These are phyloP conservation scores for Chrysopogon serrulatus DNA, from an alignment of 176 grass and related monocot species.

Conservation along the genomic window DNA sequence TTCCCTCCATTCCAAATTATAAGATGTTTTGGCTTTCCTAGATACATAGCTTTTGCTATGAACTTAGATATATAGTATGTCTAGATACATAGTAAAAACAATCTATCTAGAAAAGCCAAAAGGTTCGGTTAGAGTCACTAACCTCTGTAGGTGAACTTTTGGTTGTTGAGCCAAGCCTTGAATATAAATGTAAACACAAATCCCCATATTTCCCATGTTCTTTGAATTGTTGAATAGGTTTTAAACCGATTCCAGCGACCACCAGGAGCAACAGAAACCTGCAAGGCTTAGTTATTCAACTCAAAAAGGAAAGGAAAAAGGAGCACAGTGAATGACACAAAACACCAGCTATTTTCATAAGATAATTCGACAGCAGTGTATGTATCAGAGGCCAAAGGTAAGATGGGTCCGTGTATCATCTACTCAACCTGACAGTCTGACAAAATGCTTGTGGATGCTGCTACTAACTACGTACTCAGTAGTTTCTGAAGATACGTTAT, in stretches of 20 bases:
- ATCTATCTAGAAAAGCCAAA: no score
- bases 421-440: conserved; percentile 11
- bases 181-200: conserved; percentile 88
- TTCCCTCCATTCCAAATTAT: no score
- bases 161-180: conserved; percentile 82
- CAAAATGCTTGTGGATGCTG: not conserved
- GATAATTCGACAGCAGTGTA: conserved; percentile 11
- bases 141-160: conserved; percentile 98
- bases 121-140: not conserved
- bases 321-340: not conserved
- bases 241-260: conserved; percentile 96
- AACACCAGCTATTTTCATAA: not conserved
- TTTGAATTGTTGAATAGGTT: conserved; percentile 99
- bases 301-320: not conserved
- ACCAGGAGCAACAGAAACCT: conserved; percentile 93
- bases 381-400: not conserved
- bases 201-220: conserved; percentile 97
- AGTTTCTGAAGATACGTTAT: not conserved
- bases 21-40: no score
- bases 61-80: no score
- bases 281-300: conserved; percentile 40
- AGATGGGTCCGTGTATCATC: not conserved
- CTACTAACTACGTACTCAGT: not conserved
- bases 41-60: no score
- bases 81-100: no score